Percentiles rank a stretch among this genome's conserved stretches.
phyloP scores from a whole-genome alignment of 2,329 filamentous ascomycete species.

The Teratosphaeria epicoccoides region DNA sequence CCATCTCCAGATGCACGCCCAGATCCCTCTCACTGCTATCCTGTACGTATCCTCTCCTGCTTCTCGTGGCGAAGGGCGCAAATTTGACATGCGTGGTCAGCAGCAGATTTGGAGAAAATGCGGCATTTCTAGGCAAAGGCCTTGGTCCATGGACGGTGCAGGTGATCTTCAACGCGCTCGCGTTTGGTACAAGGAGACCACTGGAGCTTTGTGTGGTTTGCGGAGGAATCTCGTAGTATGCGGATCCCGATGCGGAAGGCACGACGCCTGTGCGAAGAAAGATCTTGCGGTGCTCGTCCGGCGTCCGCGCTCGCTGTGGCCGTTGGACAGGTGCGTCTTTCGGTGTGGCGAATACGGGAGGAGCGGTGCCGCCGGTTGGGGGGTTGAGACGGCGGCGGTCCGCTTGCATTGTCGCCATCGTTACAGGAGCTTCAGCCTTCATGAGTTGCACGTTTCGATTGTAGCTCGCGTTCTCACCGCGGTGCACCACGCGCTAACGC shows the following conservation, averaged over 20 bases:
- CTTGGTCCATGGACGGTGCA: conserved; percentile 90
- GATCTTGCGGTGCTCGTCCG: conserved; percentile 70
- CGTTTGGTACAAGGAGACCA: conserved; percentile 40
- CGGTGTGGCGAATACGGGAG: conserved; percentile 58
- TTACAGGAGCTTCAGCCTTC: not conserved
- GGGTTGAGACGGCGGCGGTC: conserved; percentile 88
- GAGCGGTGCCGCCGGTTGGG: conserved; percentile 63
- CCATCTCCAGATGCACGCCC: conserved; percentile 81
- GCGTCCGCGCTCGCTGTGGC: conserved; percentile 49
- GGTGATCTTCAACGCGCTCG: conserved; percentile 73
- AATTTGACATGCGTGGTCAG: conserved; percentile 93
- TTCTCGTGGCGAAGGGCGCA: conserved; percentile 79
- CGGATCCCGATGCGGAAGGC: conserved; percentile 85
- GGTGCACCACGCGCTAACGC: too few species aligned
- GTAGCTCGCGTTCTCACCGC: not conserved
- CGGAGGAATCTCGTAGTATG: conserved; percentile 60
- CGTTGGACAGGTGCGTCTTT: conserved; percentile 30
- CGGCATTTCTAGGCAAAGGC: conserved; percentile 76
- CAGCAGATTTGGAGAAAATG: conserved; percentile 86
- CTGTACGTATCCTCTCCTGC: conserved; percentile 73
- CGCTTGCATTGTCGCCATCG: conserved; percentile 35
- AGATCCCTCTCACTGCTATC: conserved; percentile 82
- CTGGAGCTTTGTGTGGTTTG: conserved; percentile 20
- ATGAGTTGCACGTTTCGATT: too few species aligned
- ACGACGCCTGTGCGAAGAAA: conserved; percentile 88